Base-by-base conservation (phyloP, 2,329 filamentous ascomycete species). In the Fusarium sambucinum region DNA sequence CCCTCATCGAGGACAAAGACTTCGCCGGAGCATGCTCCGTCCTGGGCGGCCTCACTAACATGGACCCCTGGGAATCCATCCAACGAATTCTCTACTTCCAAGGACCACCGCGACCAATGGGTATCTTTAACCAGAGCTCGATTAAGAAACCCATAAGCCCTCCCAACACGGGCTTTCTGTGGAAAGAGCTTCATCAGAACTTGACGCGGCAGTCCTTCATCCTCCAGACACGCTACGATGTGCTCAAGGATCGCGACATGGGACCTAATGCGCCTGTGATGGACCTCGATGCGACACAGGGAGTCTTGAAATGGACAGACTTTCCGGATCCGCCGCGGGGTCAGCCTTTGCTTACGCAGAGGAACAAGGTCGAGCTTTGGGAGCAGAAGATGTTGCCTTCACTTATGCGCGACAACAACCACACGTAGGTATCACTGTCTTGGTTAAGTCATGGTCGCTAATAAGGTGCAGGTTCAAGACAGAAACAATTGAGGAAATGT, bases 281-380 rank as follows among this genome's bases (percentile, higher is more conserved):
- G 57, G 79, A 84, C 38, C 79, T 84, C 40, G 82, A 86, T 61
- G 70, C 77, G 8, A 74, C 77, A 1, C 78, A 78, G 0, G 86
- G 85, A 19, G 82, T 84, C 5, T 74, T 90, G 59, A 79, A 84
- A 44, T 90, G 87, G 86, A 84, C 80, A 8, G 88, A 90, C 67
- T 81, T 89, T 44, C 88, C 88, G 2, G 88, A 90, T 63, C 87
- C 87, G 17, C 79, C 82, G 2, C 80, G 80, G 25, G 80, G 79
- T 14, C 78, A 80, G n/a, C 80, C 83, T 13, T 33, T 79, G 48
- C 75, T 87, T 33, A 84, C 81, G 12, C 83, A 87, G 72, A 80
- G 86, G 38, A 87, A 85, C 72, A 85, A 84, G 75, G 79, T 87
- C 9, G 86, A 88, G 68, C 83, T 89, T n/a, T 82, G 83, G 70